Percentiles rank a stretch among this genome's conserved stretches.
Evolutionary conservation across 2,329 filamentous ascomycete species (phyloP).

Genomic region (Epichloe coenophiala): DNA sequence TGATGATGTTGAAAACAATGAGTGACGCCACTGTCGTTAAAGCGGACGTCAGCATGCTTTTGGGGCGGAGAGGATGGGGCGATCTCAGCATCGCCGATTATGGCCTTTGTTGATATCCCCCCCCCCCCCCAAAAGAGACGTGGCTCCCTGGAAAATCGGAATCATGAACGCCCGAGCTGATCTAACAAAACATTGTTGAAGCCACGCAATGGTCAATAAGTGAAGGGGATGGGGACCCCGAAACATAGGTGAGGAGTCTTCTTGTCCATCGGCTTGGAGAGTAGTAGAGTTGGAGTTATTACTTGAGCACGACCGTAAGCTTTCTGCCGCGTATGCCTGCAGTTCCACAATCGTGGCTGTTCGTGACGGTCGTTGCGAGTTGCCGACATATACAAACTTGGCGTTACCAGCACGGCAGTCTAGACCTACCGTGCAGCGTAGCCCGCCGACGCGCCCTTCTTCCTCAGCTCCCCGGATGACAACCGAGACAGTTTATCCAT

Average conservation of each 20-base stretch:
- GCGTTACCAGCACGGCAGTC: background rate
- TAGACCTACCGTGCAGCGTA: background rate
- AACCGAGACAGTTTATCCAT: background rate
- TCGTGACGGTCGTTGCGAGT: background rate
- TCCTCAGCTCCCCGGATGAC: background rate
- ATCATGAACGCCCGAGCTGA: background rate
- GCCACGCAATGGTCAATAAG: too few relatives aligned
- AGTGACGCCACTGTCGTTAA: too few relatives aligned
- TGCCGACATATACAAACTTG: background rate
- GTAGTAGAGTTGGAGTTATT: too few relatives aligned
- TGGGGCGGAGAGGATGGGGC: background rate
- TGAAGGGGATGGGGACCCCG: too few relatives aligned
- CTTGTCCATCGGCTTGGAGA: too few relatives aligned
- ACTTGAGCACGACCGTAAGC: background rate
- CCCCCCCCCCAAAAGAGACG: too few relatives aligned
- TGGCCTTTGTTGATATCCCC: background rate
- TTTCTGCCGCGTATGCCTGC: background rate
- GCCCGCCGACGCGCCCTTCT: background rate
- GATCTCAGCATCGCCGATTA: background rate
- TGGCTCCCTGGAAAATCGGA: background rate
- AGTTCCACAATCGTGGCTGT: background rate
- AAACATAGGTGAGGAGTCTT: too few relatives aligned
- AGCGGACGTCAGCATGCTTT: too few relatives aligned
- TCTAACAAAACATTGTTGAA: background rate
- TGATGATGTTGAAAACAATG: background rate